Evolutionary conservation across 163 green algal genomes (phyloP).

Genomic region (Prototheca wickerhamii): DNA sequence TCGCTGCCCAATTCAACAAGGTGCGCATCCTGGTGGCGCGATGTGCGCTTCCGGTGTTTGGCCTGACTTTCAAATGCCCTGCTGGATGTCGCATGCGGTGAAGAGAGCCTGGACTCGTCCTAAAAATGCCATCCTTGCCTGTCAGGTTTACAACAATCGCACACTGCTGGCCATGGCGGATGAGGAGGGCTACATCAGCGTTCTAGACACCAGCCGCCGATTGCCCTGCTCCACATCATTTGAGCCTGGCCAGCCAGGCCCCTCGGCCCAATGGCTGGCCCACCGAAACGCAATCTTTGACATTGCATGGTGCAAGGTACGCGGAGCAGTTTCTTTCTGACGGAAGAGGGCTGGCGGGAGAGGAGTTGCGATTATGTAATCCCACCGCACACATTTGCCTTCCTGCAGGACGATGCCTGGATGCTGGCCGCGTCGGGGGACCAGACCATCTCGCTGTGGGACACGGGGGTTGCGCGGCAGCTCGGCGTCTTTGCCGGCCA

Average conservation of each 20-base stretch:
- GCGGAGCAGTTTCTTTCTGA: not conserved
- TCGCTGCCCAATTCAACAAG: slow-evolving; percentile 16
- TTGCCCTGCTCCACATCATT: slow-evolving; percentile 25
- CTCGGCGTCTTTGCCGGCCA: slow-evolving; percentile 50
- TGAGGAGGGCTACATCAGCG: slow-evolving; percentile 64
- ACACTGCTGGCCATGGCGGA: slow-evolving; percentile 57
- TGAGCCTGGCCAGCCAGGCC: slow-evolving; percentile 11
- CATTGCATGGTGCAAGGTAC: slow-evolving; percentile 54
- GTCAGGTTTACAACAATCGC: slow-evolving; percentile 26
- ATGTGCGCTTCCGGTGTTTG: not conserved
- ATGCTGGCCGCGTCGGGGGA: slow-evolving; percentile 67
- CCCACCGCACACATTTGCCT: no score
- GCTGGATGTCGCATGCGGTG: no score
- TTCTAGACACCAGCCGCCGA: slow-evolving; percentile 38
- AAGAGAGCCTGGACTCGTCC: not conserved
- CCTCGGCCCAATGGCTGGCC: slow-evolving; percentile 47
- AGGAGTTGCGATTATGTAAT: not conserved
- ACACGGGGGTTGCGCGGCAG: slow-evolving; percentile 34
- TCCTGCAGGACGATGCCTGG: slow-evolving; percentile 44
- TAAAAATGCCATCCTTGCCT: not conserved
- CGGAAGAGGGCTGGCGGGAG: not conserved
- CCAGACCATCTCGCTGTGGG: slow-evolving; percentile 51
- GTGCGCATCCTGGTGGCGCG: not conserved
- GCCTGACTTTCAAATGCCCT: not conserved
- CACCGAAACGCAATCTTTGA: slow-evolving; percentile 77